Base-by-base conservation (phyloP, 352 stramenopile genomes). In the Phytophthora hybrid region DNA sequence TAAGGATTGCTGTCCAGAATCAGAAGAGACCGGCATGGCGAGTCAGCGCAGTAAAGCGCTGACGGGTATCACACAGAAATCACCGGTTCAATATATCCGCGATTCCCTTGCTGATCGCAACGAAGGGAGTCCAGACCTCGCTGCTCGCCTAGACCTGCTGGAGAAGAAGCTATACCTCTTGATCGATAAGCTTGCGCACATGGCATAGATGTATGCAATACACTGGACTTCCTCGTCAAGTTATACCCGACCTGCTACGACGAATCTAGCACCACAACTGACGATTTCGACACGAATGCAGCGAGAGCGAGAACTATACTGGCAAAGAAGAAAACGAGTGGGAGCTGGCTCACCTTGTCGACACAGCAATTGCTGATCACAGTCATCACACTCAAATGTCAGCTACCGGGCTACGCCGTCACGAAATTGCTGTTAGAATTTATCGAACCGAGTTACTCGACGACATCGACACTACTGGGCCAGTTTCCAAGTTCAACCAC, bases 191-290 rank as follows among this genome's bases (percentile, higher is more conserved):
- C 44, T 51, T 21, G 44, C 16, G 16, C 44, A 51, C 44, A 51
- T 16, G 37, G 37, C 37, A 44, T 44, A 44, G 8, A 23, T 16
- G 16, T 51, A 8, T 51, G 44, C 18, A 19, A 21, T 51, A 63
- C 59, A 2, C 23, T 63, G 6, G 62, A 75, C 10, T 74, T 74
- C 55, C 52, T 84, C 19, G 16, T 67, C 3, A 37, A 59, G 18
- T 29, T 87, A 26, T 83, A 84, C 62, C 51, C 71, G 19, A 69
- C 37, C 16, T 84, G 80, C 65, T 74, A 78, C 67, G 66, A 83
- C 31, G 34, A 52, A 9, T 39, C 59, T 7, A 69, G 64, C 16
- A 60, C 63, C 10, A 66, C 21, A 14, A 59, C 32, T 1, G 56
- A 72, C 6, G 55, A 39, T 1, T 76, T 77, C 11, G 55, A 72